phyloP scores from a whole-genome alignment of 1,139 yeast species.

The Kazachstania sp. region DNA sequence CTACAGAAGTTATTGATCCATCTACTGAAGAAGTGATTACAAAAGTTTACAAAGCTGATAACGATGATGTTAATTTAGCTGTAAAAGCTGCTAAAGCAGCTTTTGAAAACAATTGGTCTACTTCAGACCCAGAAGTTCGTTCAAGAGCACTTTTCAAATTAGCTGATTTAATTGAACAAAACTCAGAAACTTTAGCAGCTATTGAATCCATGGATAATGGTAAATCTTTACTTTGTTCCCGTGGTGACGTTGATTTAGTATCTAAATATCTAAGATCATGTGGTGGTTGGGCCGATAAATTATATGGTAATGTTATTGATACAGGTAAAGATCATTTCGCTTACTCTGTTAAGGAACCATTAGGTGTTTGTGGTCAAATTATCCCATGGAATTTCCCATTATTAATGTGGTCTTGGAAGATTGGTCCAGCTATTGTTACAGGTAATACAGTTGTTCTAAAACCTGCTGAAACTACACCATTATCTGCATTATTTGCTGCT shows the following conservation, averaged over 20 bases:
- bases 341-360: slow-evolving; percentile 48
- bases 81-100: slow-evolving; percentile 41
- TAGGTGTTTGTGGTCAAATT: slow-evolving; percentile 76
- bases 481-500: slow-evolving; percentile 62
- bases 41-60: slow-evolving; percentile 39
- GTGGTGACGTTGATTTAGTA: slow-evolving; percentile 51
- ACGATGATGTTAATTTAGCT: slow-evolving; percentile 41
- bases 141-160: slow-evolving; percentile 47
- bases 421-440: slow-evolving; percentile 75
- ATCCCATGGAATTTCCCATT: slow-evolving; percentile 88
- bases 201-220: slow-evolving; percentile 75
- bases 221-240: slow-evolving; percentile 48
- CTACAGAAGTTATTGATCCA: slow-evolving; percentile 39
- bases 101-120: slow-evolving; percentile 36
- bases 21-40: slow-evolving; percentile 40
- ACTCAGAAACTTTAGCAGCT: slow-evolving; percentile 44
- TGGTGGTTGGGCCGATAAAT: slow-evolving; percentile 73
- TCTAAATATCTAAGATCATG: slow-evolving; percentile 52
- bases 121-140: slow-evolving; percentile 41
- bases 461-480: slow-evolving; percentile 77
- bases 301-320: slow-evolving; percentile 56
- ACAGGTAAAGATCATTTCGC: slow-evolving; percentile 47
- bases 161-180: slow-evolving; percentile 51
- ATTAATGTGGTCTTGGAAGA: slow-evolving; percentile 71
- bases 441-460: slow-evolving; percentile 77